Conservation (phyloP, 2,329 filamentous ascomycete species). For the Phoma herbarum region DNA sequence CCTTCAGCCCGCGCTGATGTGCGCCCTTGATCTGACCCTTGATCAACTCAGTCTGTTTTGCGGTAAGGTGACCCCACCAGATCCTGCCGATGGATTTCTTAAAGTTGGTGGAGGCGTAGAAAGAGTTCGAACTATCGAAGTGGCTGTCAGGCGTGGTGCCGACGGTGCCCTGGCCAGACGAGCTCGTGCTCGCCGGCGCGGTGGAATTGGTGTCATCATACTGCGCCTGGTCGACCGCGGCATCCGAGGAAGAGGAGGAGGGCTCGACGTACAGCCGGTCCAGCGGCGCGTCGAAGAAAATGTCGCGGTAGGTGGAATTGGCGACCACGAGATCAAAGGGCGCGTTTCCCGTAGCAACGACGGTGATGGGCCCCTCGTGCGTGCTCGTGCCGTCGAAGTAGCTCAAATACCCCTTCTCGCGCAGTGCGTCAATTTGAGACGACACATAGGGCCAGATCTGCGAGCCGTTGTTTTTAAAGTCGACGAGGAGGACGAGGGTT, state of each 20-base stretch:
- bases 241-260: no score
- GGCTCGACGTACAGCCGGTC: slow-evolving; percentile 48
- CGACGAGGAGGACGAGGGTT: slow-evolving; percentile 62
- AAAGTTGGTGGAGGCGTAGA: slow-evolving; percentile 72
- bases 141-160: slow-evolving; percentile 49
- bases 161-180: slow-evolving; percentile 57
- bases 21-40: slow-evolving; percentile 63
- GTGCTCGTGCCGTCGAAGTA: slow-evolving; percentile 59
- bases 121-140: slow-evolving; percentile 69
- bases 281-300: slow-evolving; percentile 65
- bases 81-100: slow-evolving; percentile 61
- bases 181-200: neutral
- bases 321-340: slow-evolving; percentile 59
- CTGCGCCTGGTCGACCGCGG: slow-evolving; percentile 17
- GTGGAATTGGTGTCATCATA: slow-evolving; percentile 10
- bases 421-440: slow-evolving; percentile 57
- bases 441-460: slow-evolving; percentile 50
- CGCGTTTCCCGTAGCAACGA: slow-evolving; percentile 64
- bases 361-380: slow-evolving; percentile 57
- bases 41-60: slow-evolving; percentile 57
- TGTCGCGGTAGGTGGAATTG: slow-evolving; percentile 60
- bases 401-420: slow-evolving; percentile 60
- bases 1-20: slow-evolving; percentile 61
- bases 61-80: slow-evolving; percentile 59
- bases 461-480: slow-evolving; percentile 56